Evolutionary conservation across 768 basidiomycete genomes (phyloP).

Genomic region (Leccinum subtestaceum): DNA sequence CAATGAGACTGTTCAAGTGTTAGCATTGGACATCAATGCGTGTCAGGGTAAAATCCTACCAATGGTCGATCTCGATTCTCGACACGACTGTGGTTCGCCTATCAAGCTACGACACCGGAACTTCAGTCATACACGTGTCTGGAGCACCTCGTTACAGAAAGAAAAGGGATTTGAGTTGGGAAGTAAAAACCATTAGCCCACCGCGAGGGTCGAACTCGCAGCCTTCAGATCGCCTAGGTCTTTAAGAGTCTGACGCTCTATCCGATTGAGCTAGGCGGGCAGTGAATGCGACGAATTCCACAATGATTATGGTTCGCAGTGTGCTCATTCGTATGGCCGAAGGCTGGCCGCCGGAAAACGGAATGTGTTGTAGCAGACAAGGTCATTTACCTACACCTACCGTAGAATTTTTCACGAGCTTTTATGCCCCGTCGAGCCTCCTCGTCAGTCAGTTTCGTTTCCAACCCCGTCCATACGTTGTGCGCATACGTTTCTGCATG

Average conservation of each 20-base stretch:
- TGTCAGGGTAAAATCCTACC: background rate
- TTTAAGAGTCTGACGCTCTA: conserved; percentile 66
- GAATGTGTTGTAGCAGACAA: background rate
- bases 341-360: background rate
- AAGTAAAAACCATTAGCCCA: conserved; percentile 39
- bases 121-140: background rate
- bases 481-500: conserved; percentile 64
- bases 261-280: conserved; percentile 68
- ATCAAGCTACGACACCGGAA: background rate
- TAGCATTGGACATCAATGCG: background rate
- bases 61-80: background rate
- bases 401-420: conserved; percentile 50
- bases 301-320: background rate
- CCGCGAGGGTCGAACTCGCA: conserved; percentile 66
- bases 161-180: background rate
- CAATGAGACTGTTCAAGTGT: background rate
- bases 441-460: conserved; percentile 64
- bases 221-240: conserved; percentile 50
- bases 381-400: conserved; percentile 8
- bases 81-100: background rate
- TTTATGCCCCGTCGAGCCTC: conserved; percentile 58
- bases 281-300: background rate
- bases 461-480: conserved; percentile 53
- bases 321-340: too few relatives aligned
- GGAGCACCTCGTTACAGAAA: background rate